phyloP scores from a whole-genome alignment of 768 basidiomycete genomes.

The Polyporus arcularius region DNA sequence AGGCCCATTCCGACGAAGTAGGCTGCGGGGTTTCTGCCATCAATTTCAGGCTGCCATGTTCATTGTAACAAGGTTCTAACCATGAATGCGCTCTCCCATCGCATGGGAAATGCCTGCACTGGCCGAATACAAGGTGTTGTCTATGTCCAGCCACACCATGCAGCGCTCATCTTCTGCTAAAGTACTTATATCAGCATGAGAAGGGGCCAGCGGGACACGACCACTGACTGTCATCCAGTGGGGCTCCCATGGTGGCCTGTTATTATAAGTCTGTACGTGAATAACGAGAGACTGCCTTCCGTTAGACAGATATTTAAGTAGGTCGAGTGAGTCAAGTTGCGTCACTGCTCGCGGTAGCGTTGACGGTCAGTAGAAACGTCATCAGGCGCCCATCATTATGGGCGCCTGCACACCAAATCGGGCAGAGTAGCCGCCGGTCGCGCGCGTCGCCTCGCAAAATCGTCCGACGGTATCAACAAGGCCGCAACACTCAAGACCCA shows the following conservation, averaged over 20 bases:
- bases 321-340: not conserved
- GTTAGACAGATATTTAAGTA: not conserved
- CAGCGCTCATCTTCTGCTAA: slow-evolving; percentile 49
- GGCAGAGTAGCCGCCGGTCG: slow-evolving; percentile 11
- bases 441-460: slow-evolving; percentile 14
- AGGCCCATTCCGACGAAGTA: slow-evolving; percentile 77
- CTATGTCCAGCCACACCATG: slow-evolving; percentile 83
- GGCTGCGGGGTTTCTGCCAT: slow-evolving; percentile 38
- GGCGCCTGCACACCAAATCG: slow-evolving; percentile 10
- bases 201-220: not conserved
- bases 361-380: not conserved
- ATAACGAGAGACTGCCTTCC: not conserved
- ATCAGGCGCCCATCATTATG: slow-evolving; percentile 1
- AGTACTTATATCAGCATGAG: not conserved
- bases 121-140: slow-evolving; percentile 86
- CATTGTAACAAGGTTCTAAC: slow-evolving; percentile 37
- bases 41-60: not conserved
- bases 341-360: not conserved
- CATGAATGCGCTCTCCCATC: slow-evolving; percentile 80
- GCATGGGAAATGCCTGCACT: slow-evolving; percentile 71
- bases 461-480: slow-evolving; percentile 21
- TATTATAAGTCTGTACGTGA: not conserved
- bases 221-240: not conserved
- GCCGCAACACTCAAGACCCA: slow-evolving; percentile 40
- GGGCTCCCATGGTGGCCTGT: not conserved